Conservation (phyloP, 2,329 filamentous ascomycete species). For the Colletotrichum theobromicola region DNA sequence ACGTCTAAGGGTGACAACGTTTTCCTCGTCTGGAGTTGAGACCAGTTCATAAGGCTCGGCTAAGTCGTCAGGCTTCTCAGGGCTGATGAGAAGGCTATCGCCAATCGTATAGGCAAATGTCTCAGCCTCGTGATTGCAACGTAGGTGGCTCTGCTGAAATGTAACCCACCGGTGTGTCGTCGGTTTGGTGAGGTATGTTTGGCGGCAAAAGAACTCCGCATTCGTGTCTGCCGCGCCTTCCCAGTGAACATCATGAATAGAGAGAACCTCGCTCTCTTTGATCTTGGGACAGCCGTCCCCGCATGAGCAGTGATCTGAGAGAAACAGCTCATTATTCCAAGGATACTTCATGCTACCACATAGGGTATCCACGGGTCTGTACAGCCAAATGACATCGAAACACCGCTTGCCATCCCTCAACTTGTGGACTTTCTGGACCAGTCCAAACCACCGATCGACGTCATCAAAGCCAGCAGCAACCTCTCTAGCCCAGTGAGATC, state of each 20-base stretch:
- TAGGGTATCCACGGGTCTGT: conserved; percentile 72
- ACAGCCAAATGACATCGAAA: conserved; percentile 77
- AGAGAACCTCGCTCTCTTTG: conserved; percentile 58
- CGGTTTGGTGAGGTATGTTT: conserved; percentile 71
- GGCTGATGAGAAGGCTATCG: conserved; percentile 62
- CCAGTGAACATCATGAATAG: conserved; percentile 63
- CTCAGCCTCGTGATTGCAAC: conserved; percentile 54
- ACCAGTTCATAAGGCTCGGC: conserved; percentile 69
- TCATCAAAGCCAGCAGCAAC: conserved; percentile 44
- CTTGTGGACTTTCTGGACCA: conserved; percentile 63
- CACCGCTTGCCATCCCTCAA: conserved; percentile 37
- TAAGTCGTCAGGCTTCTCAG: conserved; percentile 31
- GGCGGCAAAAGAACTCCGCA: conserved; percentile 70
- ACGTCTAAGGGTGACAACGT: conserved; percentile 49
- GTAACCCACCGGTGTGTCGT: conserved; percentile 66
- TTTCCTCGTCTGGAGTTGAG: conserved; percentile 26
- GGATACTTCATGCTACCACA: conserved; percentile 73
- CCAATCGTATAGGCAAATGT: conserved; percentile 40
- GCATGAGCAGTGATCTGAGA: conserved; percentile 80
- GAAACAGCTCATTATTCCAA: conserved; percentile 74
- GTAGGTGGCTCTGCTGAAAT: conserved; percentile 58
- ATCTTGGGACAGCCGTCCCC: conserved; percentile 48
- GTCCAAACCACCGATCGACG: conserved; percentile 70
- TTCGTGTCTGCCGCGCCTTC: conserved; percentile 51
- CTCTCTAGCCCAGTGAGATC: conserved; percentile 62